Evolutionary conservation across 2,329 filamentous ascomycete species (phyloP).

Genomic region (Aspergillus terreus): DNA sequence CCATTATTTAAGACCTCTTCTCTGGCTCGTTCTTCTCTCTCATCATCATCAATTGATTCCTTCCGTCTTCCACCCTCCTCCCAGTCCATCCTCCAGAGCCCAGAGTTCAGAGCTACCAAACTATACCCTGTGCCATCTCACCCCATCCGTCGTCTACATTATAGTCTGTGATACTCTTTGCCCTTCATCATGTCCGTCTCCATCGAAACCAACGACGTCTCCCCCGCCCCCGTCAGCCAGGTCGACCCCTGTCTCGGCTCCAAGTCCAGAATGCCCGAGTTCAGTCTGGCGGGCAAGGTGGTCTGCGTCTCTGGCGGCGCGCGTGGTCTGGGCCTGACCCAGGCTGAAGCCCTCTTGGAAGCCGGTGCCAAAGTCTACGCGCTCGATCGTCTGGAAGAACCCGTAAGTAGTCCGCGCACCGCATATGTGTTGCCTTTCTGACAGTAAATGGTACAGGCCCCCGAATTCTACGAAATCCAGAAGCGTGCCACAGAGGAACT

Average conservation of each 20-base stretch:
- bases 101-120: background rate
- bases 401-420: constrained; percentile 22
- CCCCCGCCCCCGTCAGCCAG: constrained; percentile 25
- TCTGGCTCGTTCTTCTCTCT: background rate
- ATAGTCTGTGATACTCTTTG: background rate
- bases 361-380: constrained; percentile 62
- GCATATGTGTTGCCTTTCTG: background rate
- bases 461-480: constrained; percentile 63
- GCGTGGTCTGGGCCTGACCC: constrained; percentile 67
- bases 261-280: constrained; percentile 60
- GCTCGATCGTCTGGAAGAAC: constrained; percentile 41
- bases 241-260: constrained; percentile 29
- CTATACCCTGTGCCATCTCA: background rate
- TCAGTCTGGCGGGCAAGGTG: constrained; percentile 68
- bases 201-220: constrained; percentile 27
- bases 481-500: constrained; percentile 61
- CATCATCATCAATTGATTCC: constrained; percentile 9
- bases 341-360: constrained; percentile 70
- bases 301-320: constrained; percentile 69
- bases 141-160: background rate
- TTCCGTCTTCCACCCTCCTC: background rate
- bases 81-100: background rate
- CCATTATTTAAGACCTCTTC: constrained; percentile 16
- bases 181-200: constrained; percentile 29
- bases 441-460: constrained; percentile 30